Conservation (phyloP, 768 basidiomycete species). For the Chlorophyllum brunneum region DNA sequence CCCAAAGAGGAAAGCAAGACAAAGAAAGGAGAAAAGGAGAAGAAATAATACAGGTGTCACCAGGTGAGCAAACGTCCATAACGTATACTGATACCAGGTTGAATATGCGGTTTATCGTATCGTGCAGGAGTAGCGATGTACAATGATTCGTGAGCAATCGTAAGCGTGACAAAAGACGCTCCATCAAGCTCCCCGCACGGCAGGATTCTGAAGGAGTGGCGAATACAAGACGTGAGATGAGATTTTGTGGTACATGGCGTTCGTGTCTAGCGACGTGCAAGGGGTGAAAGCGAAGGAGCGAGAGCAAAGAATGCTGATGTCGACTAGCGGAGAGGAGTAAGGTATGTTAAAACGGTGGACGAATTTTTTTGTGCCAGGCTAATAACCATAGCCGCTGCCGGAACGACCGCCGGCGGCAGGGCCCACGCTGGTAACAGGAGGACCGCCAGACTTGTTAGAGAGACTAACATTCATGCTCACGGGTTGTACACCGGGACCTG, state of each 20-base stretch:
- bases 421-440: conserved; percentile 13
- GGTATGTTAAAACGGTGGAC: conserved; percentile 3
- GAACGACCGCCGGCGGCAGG: conserved; percentile 16
- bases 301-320: conserved; percentile 9
- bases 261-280: conserved; percentile 10
- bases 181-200: conserved; percentile 13
- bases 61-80: conserved; percentile 2
- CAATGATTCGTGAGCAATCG: conserved; percentile 11
- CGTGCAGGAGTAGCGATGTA: conserved; percentile 4
- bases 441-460: conserved; percentile 23
- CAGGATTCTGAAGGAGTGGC: conserved; percentile 10
- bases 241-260: conserved; percentile 7
- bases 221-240: not conserved
- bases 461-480: conserved; percentile 45
- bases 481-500: conserved; percentile 34
- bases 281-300: not conserved
- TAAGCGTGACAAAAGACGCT: conserved; percentile 4
- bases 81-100: conserved; percentile 4
- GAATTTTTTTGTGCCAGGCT: conserved; percentile 1
- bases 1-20: conserved; percentile 16
- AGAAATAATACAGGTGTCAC: conserved; percentile 8
- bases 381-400: conserved; percentile 27
- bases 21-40: conserved; percentile 1
- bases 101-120: conserved; percentile 8
- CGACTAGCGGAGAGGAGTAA: conserved; percentile 7